Conservation (phyloP, 768 basidiomycete genomes). For the Suillus plorans region DNA sequence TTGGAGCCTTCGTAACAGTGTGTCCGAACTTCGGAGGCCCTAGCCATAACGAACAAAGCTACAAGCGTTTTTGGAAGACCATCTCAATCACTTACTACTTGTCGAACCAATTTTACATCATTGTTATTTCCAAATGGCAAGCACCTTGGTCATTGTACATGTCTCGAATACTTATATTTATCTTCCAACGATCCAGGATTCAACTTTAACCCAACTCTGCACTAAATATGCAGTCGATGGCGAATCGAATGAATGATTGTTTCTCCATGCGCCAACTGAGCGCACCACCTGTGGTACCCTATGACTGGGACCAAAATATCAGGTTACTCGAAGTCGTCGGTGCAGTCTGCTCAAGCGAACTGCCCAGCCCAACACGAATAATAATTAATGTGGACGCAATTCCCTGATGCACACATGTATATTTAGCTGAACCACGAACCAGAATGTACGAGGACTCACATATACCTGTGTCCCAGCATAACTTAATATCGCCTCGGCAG, state of each 20-base stretch:
- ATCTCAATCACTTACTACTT: background rate
- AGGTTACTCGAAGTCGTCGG: background rate
- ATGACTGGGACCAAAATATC: background rate
- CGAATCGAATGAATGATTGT: background rate
- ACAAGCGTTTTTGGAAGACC: background rate
- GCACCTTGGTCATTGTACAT: background rate
- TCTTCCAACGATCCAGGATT: background rate
- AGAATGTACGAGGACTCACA: constrained; percentile 14
- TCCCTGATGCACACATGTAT: constrained; percentile 5
- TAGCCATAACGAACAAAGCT: background rate
- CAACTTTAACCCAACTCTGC: background rate
- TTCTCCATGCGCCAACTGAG: background rate
- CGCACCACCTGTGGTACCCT: background rate
- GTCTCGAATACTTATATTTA: background rate
- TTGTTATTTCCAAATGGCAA: background rate
- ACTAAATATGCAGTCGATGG: no score
- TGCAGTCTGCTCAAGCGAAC: background rate
- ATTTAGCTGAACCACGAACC: background rate
- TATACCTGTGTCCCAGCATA: constrained; percentile 30
- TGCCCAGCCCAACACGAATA: constrained; percentile 19
- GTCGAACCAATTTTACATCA: background rate
- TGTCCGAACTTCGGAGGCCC: background rate
- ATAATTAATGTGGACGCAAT: constrained; percentile 20
- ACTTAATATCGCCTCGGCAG: constrained; percentile 27
- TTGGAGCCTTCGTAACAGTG: background rate